phyloP scores from a whole-genome alignment of 257 asterid species.

The Gentiana macrophylla region DNA sequence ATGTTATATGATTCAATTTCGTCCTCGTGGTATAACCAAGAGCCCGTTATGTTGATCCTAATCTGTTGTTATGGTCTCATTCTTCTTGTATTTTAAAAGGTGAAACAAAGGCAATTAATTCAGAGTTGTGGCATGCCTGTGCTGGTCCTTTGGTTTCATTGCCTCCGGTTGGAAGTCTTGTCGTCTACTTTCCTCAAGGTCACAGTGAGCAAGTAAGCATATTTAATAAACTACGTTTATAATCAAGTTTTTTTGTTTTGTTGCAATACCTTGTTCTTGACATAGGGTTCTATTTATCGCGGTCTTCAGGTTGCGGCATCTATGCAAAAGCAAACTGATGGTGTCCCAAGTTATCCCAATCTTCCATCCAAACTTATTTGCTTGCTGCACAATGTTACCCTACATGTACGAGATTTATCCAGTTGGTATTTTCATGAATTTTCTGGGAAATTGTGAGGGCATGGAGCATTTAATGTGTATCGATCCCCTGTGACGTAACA shows the following conservation, averaged over 20 bases:
- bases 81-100: conserved; percentile 29
- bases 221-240: no score
- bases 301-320: conserved; percentile 82
- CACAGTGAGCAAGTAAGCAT: conserved; percentile 87
- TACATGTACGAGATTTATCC: conserved; percentile 51
- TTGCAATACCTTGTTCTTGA: neutral
- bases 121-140: conserved; percentile 99
- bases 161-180: conserved; percentile 97
- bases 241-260: no score
- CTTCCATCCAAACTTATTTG: conserved; percentile 89
- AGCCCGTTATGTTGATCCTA: neutral
- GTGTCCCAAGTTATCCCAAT: conserved; percentile 88
- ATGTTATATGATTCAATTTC: no score
- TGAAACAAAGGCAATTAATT: conserved; percentile 65
- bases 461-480: neutral
- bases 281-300: neutral
- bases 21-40: no score
- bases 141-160: conserved; percentile 91
- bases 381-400: conserved; percentile 81
- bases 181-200: conserved; percentile 95
- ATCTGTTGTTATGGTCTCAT: conserved; percentile 2
- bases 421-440: neutral
- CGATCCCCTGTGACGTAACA: neutral
- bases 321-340: conserved; percentile 85
- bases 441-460: neutral